Conservation (phyloP, 306 rosid genomes). For the Casuarina equisetifolia region DNA sequence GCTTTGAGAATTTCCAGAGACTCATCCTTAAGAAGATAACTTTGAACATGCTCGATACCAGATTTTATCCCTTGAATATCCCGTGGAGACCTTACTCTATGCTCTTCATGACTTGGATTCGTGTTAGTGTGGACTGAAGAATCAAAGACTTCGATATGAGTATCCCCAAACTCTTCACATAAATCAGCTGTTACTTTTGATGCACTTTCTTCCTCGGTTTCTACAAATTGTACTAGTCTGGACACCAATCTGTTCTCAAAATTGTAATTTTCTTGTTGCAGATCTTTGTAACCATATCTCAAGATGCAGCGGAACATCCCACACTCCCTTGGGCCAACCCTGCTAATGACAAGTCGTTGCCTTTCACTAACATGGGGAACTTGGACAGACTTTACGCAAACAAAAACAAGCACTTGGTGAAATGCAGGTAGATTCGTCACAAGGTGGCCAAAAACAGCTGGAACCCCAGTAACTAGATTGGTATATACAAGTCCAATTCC, state of each 20-base stretch:
- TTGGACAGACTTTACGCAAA: constrained; percentile 56
- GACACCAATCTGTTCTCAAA: constrained; percentile 60
- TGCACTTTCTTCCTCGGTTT: constrained; percentile 43
- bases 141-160: constrained; percentile 24
- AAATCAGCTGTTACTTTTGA: constrained; percentile 25
- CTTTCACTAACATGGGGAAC: constrained; percentile 52
- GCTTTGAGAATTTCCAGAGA: constrained; percentile 57
- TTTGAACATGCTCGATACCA: constrained; percentile 19
- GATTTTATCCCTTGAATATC: constrained; percentile 22
- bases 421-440: constrained; percentile 73
- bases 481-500: constrained; percentile 65
- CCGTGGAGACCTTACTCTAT: constrained; percentile 25
- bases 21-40: constrained; percentile 39
- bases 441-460: constrained; percentile 61
- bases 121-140: constrained; percentile 26
- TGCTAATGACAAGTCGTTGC: constrained; percentile 51
- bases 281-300: constrained; percentile 77
- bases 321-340: constrained; percentile 67
- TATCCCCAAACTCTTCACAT: constrained; percentile 28
- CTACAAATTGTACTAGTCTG: constrained; percentile 58
- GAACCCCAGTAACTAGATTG: constrained; percentile 50
- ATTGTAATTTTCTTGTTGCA: constrained; percentile 60
- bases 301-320: constrained; percentile 71
- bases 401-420: constrained; percentile 64
- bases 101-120: constrained; percentile 26